Evolutionary conservation across 2,329 filamentous ascomycete genomes (phyloP).

Genomic region (Phyllosticta citriasiana): DNA sequence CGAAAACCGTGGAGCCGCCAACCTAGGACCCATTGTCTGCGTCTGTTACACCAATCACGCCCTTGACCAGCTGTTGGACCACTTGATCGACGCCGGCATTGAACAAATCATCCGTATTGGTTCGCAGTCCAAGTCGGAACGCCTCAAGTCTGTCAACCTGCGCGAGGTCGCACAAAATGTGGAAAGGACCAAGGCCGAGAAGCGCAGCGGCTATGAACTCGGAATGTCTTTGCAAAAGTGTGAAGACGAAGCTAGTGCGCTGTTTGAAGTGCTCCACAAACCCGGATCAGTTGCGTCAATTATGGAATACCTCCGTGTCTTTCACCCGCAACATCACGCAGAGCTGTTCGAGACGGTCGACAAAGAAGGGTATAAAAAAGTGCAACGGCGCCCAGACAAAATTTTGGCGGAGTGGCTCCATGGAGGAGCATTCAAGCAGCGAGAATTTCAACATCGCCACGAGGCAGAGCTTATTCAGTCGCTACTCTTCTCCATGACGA

Average conservation of each 20-base stretch:
- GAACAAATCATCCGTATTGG: constrained; percentile 53
- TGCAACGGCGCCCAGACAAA: neutral
- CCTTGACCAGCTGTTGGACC: constrained; percentile 50
- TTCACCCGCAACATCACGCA: neutral
- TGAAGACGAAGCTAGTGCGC: constrained; percentile 12
- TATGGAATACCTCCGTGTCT: neutral
- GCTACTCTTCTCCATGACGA: too few relatives aligned
- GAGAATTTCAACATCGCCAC: neutral
- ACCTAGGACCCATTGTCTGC: constrained; percentile 38
- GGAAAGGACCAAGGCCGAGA: constrained; percentile 33
- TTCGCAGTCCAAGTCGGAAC: constrained; percentile 45
- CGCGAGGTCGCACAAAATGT: constrained; percentile 16
- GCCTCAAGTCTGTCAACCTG: constrained; percentile 43
- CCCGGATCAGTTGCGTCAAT: neutral
- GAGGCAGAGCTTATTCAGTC: too few relatives aligned
- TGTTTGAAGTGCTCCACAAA: constrained; percentile 10
- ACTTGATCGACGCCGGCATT: constrained; percentile 41
- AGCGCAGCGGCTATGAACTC: constrained; percentile 19
- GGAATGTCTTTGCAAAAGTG: constrained; percentile 14
- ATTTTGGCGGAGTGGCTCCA: neutral
- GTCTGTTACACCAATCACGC: constrained; percentile 45
- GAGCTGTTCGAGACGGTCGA: neutral
- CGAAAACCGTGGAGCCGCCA: constrained; percentile 26
- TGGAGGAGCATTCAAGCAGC: neutral
- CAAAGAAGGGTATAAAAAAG: neutral